Conservation (phyloP, 306 rosid genomes). For the Malus orientalis region DNA sequence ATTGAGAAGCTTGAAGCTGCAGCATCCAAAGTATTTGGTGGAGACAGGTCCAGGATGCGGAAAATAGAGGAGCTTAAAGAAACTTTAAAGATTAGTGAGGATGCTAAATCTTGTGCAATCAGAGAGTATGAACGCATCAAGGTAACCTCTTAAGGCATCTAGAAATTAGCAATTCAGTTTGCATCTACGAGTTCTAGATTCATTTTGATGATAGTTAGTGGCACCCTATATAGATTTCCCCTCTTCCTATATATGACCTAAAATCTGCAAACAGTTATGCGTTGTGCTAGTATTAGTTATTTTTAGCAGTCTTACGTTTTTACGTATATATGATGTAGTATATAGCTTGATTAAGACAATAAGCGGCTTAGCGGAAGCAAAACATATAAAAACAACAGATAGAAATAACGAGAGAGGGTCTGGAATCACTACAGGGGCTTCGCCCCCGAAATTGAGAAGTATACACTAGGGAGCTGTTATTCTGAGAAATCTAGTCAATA, state of each 20-base stretch:
- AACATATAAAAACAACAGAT: no score
- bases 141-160: slow-evolving; percentile 30
- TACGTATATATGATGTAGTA: no score
- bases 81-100: slow-evolving; percentile 61
- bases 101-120: slow-evolving; percentile 69
- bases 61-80: slow-evolving; percentile 80
- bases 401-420: no score
- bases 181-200: not conserved
- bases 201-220: not conserved
- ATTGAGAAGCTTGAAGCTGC: slow-evolving; percentile 83
- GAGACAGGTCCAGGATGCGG: slow-evolving; percentile 61
- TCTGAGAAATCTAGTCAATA: not conserved
- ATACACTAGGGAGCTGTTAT: not conserved
- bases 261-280: not conserved
- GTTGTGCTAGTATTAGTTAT: not conserved
- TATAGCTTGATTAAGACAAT: no score
- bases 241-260: not conserved
- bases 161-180: not conserved
- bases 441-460: no score
- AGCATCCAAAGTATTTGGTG: slow-evolving; percentile 87
- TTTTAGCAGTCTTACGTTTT: not conserved
- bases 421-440: no score
- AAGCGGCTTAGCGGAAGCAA: no score
- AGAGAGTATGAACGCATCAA: slow-evolving; percentile 83
- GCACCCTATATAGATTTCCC: not conserved